Base-by-base conservation (phyloP, 2,329 filamentous ascomycete genomes). In the Fusarium anguioides region DNA sequence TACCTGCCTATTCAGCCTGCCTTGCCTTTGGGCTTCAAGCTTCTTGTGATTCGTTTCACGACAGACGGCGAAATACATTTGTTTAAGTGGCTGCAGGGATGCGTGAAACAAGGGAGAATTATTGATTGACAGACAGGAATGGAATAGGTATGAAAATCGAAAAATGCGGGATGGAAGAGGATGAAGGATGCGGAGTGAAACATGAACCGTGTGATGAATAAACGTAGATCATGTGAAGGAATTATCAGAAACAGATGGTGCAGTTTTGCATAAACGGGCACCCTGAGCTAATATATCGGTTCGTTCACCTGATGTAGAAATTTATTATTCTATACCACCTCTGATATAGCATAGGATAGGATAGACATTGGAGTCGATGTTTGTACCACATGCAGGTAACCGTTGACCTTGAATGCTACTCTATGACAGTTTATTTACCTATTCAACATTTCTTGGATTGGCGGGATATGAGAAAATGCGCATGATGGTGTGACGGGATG, bases 131-230 rank as follows among this genome's bases (percentile, higher is more conserved):
- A n/a, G n/a, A n/a, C n/a, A n/a, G n/a, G n/a, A n/a, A 29, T 29
- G 60, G 40, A 46, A 57, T 52, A 40, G 24, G 36, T 23, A 52
- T 57, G 60, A 45, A 59, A 41, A 50, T 55, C 21, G 62, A 53
- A 52, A 51, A 52, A 51, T 66, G 59, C 57, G 58, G 64, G 58
- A 68, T 69, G 66, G 62, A 66, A 69, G 68, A 33, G 10, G 24
- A 33, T 17, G 31, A 59, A 66, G 58, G 68, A 68, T 59, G 44
- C 37, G 39, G 39, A 47, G 46, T 40, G 52, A 53, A 53, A 51
- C 56, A 56, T 27, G 44, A 50, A 61, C 50, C 40, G 52, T 50
- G 48, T 67, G 63, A 54, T 57, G 40, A 21, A 39, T 24, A 40
- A 17, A 39, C 12, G 31, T 36, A 46, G 62, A 52, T 67, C 57